Evolutionary conservation across 768 basidiomycete genomes (phyloP), one percentile per base, ranked within the genome.

Genomic region (Megacollybia marginata): DNA sequence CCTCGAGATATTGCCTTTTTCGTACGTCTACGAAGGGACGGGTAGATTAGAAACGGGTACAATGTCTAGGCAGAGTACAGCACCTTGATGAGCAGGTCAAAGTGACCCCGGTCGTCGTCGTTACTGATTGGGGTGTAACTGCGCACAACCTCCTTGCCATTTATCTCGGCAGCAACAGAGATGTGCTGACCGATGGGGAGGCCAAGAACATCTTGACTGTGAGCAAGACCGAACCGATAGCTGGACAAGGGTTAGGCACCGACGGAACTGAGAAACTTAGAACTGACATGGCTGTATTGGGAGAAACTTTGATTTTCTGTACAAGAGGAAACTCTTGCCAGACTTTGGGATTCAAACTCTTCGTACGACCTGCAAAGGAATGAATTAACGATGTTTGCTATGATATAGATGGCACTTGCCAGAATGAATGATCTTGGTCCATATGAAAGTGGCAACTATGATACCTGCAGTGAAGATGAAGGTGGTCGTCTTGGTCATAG

Each of bases 141-240:
- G 52, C 96, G 83, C 59, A 82, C 78, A 60, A 99, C 72, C 38
- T 85, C 77, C 73, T 98, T 98, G 59, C 92, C 94, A 57, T 86
- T 80, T 55, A 98, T 92, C 55, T 90, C 85, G 15, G 95, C 93
- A 18, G 82, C 79, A 49, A 99, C 78, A 45, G 89, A 85, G 59
- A 99, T 91, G 75, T 99, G 96, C 71, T 97, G 92, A 46, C 96
- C 96, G 55, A 92, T 84, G 51, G 96, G 96, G 3, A 99, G 84
- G 50, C 95, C 95, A 13, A 99, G 85, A 47, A 85, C 72, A 62
- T 90, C 87, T 33, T 80, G 76, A 9, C 77, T 60, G 54, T 76
- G 73, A 33, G 91, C 90, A 15, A 97, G 77, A 19, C 76, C 82
- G 67, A 96, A 96, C 51, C 92, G 92, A 75, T 98, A 97, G 57